Percentiles rank a stretch among this genome's conserved stretches.
These are phyloP conservation scores for Fusarium illudens DNA, from an alignment of 2,329 filamentous ascomycete species.

Conservation along the genomic window DNA sequence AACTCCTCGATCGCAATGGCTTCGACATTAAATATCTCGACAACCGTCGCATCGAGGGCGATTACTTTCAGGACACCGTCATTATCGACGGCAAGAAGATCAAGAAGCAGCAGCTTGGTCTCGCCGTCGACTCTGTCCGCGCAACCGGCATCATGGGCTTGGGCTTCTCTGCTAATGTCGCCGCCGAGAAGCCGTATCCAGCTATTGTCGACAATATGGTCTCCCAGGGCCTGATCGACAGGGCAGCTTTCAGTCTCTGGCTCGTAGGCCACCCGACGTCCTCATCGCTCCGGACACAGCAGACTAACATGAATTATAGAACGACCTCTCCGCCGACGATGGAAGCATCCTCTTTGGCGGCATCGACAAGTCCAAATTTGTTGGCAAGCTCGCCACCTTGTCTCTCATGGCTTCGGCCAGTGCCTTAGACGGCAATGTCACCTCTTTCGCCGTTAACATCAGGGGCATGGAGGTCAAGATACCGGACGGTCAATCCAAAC, in stretches of 20 bases:
- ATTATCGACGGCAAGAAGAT: constrained; percentile 58
- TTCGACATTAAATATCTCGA: constrained; percentile 71
- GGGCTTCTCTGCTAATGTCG: constrained; percentile 62
- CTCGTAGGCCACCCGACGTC: constrained; percentile 48
- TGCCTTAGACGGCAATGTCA: constrained; percentile 53
- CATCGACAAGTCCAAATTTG: constrained; percentile 77
- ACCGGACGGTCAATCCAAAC: constrained; percentile 38
- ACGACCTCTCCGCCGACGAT: constrained; percentile 70
- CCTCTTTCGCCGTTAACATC: constrained; percentile 48
- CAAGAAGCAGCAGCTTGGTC: constrained; percentile 62
- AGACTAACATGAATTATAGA: constrained; percentile 35
- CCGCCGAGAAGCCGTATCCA: constrained; percentile 54
- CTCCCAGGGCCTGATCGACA: constrained; percentile 67
- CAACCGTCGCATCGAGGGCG: constrained; percentile 60
- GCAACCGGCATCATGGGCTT: constrained; percentile 67
- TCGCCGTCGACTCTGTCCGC: constrained; percentile 58
- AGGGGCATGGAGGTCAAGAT: constrained; percentile 51
- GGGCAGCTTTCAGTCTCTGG: constrained; percentile 75
- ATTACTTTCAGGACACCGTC: constrained; percentile 67
- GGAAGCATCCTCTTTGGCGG: constrained; percentile 82
- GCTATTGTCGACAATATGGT: constrained; percentile 73
- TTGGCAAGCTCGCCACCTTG: constrained; percentile 56
- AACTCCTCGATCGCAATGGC: constrained; percentile 51
- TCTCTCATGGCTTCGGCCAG: constrained; percentile 58
- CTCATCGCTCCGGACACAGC: not conserved